Conservation (phyloP, 306 rosid genomes). For the Cucurbita moschata region DNA sequence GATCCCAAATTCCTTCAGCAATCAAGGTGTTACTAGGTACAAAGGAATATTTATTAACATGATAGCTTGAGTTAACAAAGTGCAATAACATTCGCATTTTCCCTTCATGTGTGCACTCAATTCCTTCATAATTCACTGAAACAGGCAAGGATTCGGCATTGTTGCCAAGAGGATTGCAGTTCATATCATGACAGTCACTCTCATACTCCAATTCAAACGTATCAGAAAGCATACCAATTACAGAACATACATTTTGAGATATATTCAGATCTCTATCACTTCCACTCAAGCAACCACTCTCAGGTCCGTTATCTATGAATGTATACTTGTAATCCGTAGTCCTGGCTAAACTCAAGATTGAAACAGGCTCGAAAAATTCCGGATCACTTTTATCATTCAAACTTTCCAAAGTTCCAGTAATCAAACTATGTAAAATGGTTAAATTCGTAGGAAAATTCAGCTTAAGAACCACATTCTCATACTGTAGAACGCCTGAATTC, state of each 20-base stretch:
- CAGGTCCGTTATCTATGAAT: slow-evolving; percentile 18
- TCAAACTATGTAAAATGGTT: slow-evolving; percentile 28
- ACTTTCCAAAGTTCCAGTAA: slow-evolving; percentile 57
- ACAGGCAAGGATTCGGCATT: slow-evolving; percentile 27
- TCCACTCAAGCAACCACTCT: slow-evolving; percentile 27
- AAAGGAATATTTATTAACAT: slow-evolving; percentile 24
- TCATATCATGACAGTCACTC: slow-evolving; percentile 29
- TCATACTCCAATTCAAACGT: slow-evolving; percentile 44
- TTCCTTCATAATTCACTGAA: slow-evolving; percentile 23
- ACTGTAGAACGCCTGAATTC: slow-evolving; percentile 4
- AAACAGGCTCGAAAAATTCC: slow-evolving; percentile 31
- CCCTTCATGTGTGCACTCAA: slow-evolving; percentile 26
- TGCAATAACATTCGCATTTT: slow-evolving; percentile 52
- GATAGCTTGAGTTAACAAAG: slow-evolving; percentile 25
- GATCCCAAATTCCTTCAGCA: slow-evolving; percentile 77
- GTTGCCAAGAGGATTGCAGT: slow-evolving; percentile 43
- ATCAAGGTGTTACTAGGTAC: slow-evolving; percentile 34
- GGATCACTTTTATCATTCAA: slow-evolving; percentile 20
- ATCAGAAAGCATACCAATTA: slow-evolving; percentile 15
- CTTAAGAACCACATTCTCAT: slow-evolving; percentile 38
- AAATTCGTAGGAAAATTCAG: slow-evolving; percentile 39
- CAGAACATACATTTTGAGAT: slow-evolving; percentile 24
- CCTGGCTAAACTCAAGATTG: slow-evolving; percentile 38
- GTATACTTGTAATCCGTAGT: slow-evolving; percentile 29
- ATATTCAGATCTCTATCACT: slow-evolving; percentile 16